Evolutionary conservation across 257 asterid genomes (phyloP).

Genomic region (Solanum lignicaule): DNA sequence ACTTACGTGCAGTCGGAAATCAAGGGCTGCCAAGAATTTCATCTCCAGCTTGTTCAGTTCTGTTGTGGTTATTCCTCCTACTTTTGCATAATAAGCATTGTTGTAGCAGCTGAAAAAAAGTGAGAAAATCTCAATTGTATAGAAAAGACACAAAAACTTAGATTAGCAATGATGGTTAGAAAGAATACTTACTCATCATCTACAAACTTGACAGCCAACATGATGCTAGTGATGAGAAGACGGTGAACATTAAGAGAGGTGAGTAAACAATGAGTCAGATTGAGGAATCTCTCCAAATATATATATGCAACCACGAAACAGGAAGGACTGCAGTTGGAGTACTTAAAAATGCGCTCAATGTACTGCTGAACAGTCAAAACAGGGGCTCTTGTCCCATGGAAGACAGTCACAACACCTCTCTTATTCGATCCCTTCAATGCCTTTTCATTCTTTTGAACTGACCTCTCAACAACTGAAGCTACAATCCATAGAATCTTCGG

Average conservation of each 20-base stretch:
- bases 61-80: constrained; percentile 28
- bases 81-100: constrained; percentile 33
- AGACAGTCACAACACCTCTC: constrained; percentile 8
- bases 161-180: background rate
- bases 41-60: constrained; percentile 36
- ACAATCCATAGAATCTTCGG: constrained; percentile 19
- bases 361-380: constrained; percentile 25
- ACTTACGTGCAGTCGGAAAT: constrained; percentile 21
- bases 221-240: constrained; percentile 21
- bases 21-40: constrained; percentile 18
- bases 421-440: constrained; percentile 6
- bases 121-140: background rate
- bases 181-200: constrained; percentile 25
- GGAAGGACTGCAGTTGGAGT: constrained; percentile 27
- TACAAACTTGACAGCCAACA: constrained; percentile 28
- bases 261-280: constrained; percentile 5
- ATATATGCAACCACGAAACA: constrained; percentile 35
- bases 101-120: constrained; percentile 24
- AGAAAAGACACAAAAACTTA: background rate
- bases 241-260: constrained; percentile 35
- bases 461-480: constrained; percentile 20
- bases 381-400: constrained; percentile 30
- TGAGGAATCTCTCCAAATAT: constrained; percentile 26
- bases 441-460: constrained; percentile 22
- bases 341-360: constrained; percentile 32